Base-by-base conservation (phyloP, 352 stramenopile species). In the Albugo laibachii region DNA sequence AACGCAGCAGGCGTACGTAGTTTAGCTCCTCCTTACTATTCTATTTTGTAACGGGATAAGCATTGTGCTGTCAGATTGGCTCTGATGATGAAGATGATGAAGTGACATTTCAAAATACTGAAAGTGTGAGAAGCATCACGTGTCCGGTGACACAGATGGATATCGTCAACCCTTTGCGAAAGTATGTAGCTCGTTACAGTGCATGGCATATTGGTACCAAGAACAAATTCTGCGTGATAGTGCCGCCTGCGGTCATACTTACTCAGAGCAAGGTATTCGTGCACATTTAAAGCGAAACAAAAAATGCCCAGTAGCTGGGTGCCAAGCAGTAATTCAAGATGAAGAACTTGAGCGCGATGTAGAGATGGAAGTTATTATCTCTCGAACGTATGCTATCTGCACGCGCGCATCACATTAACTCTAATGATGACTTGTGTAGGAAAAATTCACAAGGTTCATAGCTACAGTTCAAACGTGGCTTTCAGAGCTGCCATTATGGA, bases 121-220 rank as follows among this genome's bases (percentile, higher is more conserved):
- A 88, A 54, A 88, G 74, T 51, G 61, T 49, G 31, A 68, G 63
- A 39, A 91, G 61, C 59, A 80, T 61, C 11, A 71, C 75, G 18
- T 91, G 78, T 39, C 78, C 78, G 0, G 75, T 91, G 31, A 91
- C 75, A 24, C 78, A 86, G 52, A 55, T 86, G 48, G 63, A 82
- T 52, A 91, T 91, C 56, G 61, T 69, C 35, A 70, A 86, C 11
- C 78, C 78, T 5, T 36, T 91, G 34, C 56, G 57, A 41, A 91
- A 91, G 78, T 91, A 50, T 36, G 62, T 61, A 2, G 5, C 37
- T 43, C 8, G 38, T 43, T 19, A 10, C n/a, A n/a, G n/a, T 10
- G 3, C 38, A 43, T 24, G 3, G 8, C 38, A 16, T 13, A 27
- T n/a, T n/a, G 16, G 14, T 45, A 31, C 11, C 48, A 53, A 50